Evolutionary conservation across 257 asterid genomes (phyloP).

Genomic region (Ilex aquifolium): DNA sequence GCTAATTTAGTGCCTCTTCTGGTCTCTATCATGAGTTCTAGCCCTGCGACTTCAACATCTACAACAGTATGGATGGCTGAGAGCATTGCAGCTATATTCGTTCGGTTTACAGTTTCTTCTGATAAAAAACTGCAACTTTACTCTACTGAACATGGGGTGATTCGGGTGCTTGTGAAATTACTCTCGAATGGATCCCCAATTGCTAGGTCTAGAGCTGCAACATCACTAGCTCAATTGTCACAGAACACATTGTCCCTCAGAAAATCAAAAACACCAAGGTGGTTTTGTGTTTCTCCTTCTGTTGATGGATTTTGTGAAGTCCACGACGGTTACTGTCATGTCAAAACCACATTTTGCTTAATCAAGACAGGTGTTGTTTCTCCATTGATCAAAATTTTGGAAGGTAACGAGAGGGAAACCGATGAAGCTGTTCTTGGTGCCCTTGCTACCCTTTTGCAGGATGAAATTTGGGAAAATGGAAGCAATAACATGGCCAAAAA

Average conservation of each 20-base stretch:
- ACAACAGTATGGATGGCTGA: constrained; percentile 30
- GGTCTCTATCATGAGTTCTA: constrained; percentile 27
- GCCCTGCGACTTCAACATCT: constrained; percentile 14
- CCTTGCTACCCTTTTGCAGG: constrained; percentile 57
- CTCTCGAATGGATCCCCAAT: constrained; percentile 37
- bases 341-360: constrained; percentile 56
- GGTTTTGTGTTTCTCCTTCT: constrained; percentile 60
- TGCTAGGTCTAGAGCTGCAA: constrained; percentile 53
- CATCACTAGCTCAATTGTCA: constrained; percentile 64
- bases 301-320: constrained; percentile 41
- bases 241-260: constrained; percentile 38
- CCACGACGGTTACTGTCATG: constrained; percentile 52
- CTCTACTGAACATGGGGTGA: constrained; percentile 49
- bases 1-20: constrained; percentile 42
- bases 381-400: constrained; percentile 42
- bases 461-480: constrained; percentile 72
- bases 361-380: constrained; percentile 52
- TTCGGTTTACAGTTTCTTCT: constrained; percentile 60
- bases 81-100: constrained; percentile 45
- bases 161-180: constrained; percentile 49
- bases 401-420: constrained; percentile 47
- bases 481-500: constrained; percentile 36
- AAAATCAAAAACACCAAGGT: constrained; percentile 48
- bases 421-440: constrained; percentile 59
- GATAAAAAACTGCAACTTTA: constrained; percentile 60